Evolutionary conservation across 176 grass and related monocot species (phyloP).

Genomic region (Cenchrus fungigraminus): DNA sequence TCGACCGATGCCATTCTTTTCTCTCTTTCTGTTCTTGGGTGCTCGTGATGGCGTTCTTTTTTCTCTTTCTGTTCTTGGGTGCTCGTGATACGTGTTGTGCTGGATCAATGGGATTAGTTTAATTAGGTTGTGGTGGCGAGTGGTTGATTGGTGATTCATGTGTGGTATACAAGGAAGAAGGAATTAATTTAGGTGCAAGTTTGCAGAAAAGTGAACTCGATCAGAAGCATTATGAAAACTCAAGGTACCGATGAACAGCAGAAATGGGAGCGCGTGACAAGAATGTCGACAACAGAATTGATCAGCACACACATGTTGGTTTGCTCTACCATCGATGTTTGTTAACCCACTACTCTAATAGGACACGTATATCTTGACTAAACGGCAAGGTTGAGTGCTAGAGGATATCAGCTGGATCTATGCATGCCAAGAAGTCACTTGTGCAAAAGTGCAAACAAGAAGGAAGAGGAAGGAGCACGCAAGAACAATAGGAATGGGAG

Average conservation of each 20-base stretch:
- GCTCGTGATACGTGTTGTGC: neutral
- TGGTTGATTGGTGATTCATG: neutral
- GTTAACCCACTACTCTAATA: too few species aligned
- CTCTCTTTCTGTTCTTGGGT: neutral
- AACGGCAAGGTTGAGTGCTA: too few species aligned
- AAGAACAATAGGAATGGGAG: slow-evolving; percentile 12
- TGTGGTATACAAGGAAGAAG: neutral
- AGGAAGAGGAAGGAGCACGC: neutral
- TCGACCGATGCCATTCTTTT: neutral
- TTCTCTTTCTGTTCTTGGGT: neutral
- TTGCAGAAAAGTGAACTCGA: neutral
- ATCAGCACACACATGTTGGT: too few species aligned
- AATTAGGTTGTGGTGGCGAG: slow-evolving; percentile 1
- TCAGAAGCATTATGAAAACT: neutral
- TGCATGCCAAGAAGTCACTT: too few species aligned
- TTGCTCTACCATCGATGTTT: too few species aligned
- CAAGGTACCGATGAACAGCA: too few species aligned
- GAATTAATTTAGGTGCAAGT: neutral
- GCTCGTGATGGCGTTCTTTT: neutral
- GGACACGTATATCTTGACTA: too few species aligned
- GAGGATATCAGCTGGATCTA: too few species aligned
- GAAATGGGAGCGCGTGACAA: too few species aligned
- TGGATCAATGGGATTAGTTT: neutral
- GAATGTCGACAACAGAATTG: too few species aligned
- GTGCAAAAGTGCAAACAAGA: neutral